phyloP scores from a whole-genome alignment of 176 grass and related monocot genomes.

The Phoenix dactylifera region DNA sequence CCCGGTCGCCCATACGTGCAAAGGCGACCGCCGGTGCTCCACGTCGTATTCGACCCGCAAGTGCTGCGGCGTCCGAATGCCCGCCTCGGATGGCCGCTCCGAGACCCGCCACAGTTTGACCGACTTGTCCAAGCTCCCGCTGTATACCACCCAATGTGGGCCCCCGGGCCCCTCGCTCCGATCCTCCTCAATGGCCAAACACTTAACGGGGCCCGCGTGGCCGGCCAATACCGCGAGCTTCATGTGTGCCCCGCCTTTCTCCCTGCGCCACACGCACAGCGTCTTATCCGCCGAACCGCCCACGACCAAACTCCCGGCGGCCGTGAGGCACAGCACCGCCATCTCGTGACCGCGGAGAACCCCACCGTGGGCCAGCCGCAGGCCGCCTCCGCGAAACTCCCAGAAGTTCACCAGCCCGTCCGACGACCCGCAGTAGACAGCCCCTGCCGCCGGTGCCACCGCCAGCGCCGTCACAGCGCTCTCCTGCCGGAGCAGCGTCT shows the following conservation, averaged over 20 bases:
- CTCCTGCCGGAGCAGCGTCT: constrained; percentile 26
- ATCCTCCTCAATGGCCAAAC: constrained; percentile 7
- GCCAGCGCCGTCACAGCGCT: constrained; percentile 38
- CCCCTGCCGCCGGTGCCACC: constrained; percentile 5
- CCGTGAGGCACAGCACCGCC: constrained; percentile 56
- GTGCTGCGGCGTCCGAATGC: no score
- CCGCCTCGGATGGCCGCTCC: background rate
- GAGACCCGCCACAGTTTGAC: constrained; percentile 12
- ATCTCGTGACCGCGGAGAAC: constrained; percentile 25
- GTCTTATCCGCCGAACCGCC: constrained; percentile 55
- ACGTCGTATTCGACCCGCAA: no score
- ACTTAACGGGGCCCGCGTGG: constrained; percentile 12
- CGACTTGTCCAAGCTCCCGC: constrained; percentile 14
- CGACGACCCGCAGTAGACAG: constrained; percentile 50
- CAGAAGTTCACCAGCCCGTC: constrained; percentile 43
- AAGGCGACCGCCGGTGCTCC: no score
- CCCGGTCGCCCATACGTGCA: no score
- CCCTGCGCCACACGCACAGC: constrained; percentile 48
- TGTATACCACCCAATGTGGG: constrained; percentile 2
- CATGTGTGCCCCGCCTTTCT: background rate
- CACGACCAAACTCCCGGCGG: constrained; percentile 29
- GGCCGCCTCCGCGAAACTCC: constrained; percentile 4
- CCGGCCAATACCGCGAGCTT: constrained; percentile 7
- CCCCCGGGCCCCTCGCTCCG: background rate
- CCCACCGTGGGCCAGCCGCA: background rate